Conservation (phyloP, 2,329 filamentous ascomycete genomes). For the Colletotrichum godetiae region DNA sequence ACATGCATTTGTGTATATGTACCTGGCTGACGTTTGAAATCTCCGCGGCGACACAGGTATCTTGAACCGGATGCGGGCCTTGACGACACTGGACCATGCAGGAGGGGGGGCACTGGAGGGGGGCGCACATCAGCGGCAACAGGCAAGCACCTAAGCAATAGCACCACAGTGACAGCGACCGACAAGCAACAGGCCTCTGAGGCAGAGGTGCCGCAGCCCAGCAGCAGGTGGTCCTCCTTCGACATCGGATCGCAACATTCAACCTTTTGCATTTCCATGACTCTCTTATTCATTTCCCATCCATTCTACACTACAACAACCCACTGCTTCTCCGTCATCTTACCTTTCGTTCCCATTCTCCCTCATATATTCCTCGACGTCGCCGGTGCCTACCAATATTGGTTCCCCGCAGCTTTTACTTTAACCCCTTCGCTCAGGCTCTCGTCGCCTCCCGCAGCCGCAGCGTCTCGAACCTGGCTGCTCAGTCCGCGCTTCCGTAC, state of each 20-base stretch:
- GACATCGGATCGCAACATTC: conserved; percentile 34
- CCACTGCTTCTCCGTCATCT: conserved; percentile 18
- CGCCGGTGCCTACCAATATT: not conserved
- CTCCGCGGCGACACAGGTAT: not conserved
- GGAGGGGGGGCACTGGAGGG: not conserved
- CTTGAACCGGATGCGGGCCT: conserved; percentile 2
- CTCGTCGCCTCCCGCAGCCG: conserved; percentile 9
- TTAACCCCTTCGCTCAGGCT: conserved; percentile 20
- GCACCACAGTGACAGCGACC: conserved; percentile 1
- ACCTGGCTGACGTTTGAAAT: not conserved
- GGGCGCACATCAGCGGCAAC: not conserved
- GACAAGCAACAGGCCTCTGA: conserved; percentile 30
- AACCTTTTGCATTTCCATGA: conserved; percentile 25
- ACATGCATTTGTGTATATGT: not conserved
- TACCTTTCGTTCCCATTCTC: conserved; percentile 7
- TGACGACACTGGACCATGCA: not conserved
- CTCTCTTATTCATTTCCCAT: conserved; percentile 15
- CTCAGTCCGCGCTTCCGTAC: conserved; percentile 28
- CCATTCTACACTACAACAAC: conserved; percentile 12
- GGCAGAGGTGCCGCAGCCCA: conserved; percentile 33
- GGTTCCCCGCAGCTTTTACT: not conserved
- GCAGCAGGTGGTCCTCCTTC: not conserved
- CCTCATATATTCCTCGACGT: not conserved
- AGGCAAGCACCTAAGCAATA: conserved; percentile 1
- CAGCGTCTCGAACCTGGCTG: conserved; percentile 27